Percentiles rank a stretch among this genome's conserved stretches.
phyloP scores from a whole-genome alignment of 2,329 filamentous ascomycete species.

The Venturia aucupariae region DNA sequence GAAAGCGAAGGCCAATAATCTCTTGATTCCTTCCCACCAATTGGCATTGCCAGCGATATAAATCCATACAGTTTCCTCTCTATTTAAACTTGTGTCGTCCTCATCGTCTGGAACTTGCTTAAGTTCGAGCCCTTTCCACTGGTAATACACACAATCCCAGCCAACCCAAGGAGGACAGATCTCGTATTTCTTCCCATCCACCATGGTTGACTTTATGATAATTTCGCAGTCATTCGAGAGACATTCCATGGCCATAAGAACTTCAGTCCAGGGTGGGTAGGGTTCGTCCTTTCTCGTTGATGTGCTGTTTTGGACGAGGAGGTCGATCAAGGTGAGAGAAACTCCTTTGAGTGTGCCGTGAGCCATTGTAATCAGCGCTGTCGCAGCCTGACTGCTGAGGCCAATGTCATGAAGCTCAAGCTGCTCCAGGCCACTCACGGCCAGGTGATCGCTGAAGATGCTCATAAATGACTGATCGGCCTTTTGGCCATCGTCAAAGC shows the following conservation, averaged over 20 bases:
- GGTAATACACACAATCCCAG: not conserved
- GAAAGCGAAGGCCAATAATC: no score
- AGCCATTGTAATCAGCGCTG: not conserved
- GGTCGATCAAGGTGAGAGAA: not conserved
- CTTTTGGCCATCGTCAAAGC: not conserved
- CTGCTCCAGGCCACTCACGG: not conserved
- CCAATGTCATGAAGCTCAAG: not conserved
- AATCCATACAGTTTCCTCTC: no score
- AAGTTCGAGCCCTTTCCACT: no score
- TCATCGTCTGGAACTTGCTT: no score
- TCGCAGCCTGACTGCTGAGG: not conserved
- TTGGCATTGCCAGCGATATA: no score
- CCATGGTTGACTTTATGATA: not conserved
- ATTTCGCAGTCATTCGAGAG: not conserved
- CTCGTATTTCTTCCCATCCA: not conserved
- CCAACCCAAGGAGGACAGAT: not conserved
- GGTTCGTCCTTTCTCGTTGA: not conserved
- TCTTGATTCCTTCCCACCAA: no score
- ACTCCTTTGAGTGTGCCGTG: not conserved
- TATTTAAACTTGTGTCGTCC: no score
- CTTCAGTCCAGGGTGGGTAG: not conserved
- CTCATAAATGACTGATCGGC: not conserved
- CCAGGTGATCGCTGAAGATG: not conserved
- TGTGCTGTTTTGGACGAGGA: no score
- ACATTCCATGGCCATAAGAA: not conserved